Evolutionary conservation across 805 yeast genomes (phyloP).

Genomic region (Hanseniaspora occidentalis): DNA sequence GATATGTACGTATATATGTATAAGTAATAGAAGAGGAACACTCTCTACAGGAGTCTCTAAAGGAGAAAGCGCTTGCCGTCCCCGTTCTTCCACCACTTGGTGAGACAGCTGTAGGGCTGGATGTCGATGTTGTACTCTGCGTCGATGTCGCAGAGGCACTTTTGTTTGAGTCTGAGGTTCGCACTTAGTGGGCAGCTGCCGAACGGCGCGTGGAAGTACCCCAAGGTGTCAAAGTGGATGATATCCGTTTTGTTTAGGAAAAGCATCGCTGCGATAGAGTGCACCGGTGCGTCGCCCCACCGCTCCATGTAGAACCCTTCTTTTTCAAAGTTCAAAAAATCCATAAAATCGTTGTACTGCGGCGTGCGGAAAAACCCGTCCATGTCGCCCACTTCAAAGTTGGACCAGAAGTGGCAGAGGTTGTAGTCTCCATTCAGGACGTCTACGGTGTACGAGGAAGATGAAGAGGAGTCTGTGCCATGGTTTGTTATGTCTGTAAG

Average conservation of each 20-base stretch:
- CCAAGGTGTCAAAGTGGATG: slow-evolving; percentile 72
- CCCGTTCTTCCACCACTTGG: slow-evolving; percentile 68
- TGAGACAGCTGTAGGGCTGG: slow-evolving; percentile 45
- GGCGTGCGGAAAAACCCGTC: slow-evolving; percentile 53
- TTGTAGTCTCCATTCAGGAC: slow-evolving; percentile 48
- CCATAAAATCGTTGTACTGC: slow-evolving; percentile 48
- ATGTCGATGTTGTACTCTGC: slow-evolving; percentile 32
- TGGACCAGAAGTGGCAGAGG: slow-evolving; percentile 80
- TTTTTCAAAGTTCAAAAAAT: slow-evolving; percentile 40
- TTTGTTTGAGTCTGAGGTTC: slow-evolving; percentile 36
- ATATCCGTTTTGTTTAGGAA: slow-evolving; percentile 47
- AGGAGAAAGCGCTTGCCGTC: slow-evolving; percentile 28
- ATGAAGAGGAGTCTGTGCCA: too few species aligned
- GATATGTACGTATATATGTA: slow-evolving; percentile 8
- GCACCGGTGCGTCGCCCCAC: slow-evolving; percentile 96
- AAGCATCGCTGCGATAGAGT: slow-evolving; percentile 54
- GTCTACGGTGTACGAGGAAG: too few species aligned
- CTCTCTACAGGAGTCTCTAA: neutral
- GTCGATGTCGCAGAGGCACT: slow-evolving; percentile 48
- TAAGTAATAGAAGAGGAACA: slow-evolving; percentile 5
- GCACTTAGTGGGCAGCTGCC: slow-evolving; percentile 44
- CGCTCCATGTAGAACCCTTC: slow-evolving; percentile 80
- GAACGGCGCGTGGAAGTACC: slow-evolving; percentile 67
- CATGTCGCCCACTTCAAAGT: slow-evolving; percentile 66
- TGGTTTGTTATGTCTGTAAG: slow-evolving; percentile 49